Evolutionary conservation across 495 filamentous ascomycete genomes (phyloP).

Genomic region (Rostrohypoxylon terebratum): DNA sequence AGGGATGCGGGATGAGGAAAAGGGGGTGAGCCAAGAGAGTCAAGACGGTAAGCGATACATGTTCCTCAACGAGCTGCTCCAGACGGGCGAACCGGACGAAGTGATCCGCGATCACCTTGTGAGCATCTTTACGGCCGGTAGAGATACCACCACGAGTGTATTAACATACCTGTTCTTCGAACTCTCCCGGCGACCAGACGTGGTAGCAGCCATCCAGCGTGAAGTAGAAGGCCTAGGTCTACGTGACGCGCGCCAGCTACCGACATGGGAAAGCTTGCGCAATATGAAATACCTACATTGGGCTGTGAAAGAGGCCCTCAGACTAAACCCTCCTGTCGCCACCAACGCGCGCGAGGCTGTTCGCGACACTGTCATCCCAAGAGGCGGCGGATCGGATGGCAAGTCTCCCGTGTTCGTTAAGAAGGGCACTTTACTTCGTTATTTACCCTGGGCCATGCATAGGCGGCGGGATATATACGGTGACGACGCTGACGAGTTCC

Average conservation of each 20-base stretch:
- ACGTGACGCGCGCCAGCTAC: slow-evolving; percentile 33
- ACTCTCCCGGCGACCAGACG: slow-evolving; percentile 64
- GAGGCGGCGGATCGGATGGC: slow-evolving; percentile 63
- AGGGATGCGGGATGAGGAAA: slow-evolving; percentile 30
- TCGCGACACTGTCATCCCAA: slow-evolving; percentile 62
- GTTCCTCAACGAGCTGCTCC: slow-evolving; percentile 64
- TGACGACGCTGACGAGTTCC: slow-evolving; percentile 58
- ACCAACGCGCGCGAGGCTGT: slow-evolving; percentile 66
- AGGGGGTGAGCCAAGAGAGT: background rate
- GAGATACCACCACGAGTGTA: slow-evolving; percentile 71
- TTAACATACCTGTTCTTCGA: slow-evolving; percentile 72
- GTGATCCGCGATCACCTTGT: slow-evolving; percentile 60
- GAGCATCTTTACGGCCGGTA: slow-evolving; percentile 66
- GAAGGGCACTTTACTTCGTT: slow-evolving; percentile 60
- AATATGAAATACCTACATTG: slow-evolving; percentile 64
- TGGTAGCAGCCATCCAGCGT: slow-evolving; percentile 60
- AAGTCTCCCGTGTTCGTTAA: slow-evolving; percentile 59
- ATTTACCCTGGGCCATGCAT: slow-evolving; percentile 60
- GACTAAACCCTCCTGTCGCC: slow-evolving; percentile 70
- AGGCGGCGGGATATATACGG: slow-evolving; percentile 59
- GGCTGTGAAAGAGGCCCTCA: slow-evolving; percentile 62
- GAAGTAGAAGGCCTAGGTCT: slow-evolving; percentile 57
- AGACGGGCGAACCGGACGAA: slow-evolving; percentile 50
- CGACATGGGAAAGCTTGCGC: slow-evolving; percentile 60
- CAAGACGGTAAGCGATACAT: slow-evolving; percentile 56